Conservation (phyloP, 2,329 filamentous ascomycete genomes). For the Ophiostoma quercus region DNA sequence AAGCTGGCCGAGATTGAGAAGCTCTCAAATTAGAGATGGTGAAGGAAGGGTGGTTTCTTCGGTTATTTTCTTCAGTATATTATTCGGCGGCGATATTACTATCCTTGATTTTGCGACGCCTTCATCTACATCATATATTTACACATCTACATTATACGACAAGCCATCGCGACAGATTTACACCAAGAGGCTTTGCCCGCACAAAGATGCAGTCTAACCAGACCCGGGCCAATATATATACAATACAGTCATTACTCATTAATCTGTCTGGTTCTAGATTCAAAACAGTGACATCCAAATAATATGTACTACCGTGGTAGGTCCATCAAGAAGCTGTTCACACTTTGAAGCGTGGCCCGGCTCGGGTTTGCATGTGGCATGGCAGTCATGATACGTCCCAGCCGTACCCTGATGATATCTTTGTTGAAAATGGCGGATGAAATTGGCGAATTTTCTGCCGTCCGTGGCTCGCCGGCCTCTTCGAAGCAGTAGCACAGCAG, state of each 20-base stretch:
- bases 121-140: not conserved
- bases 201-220: not conserved
- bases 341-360: constrained; percentile 77
- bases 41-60: not conserved
- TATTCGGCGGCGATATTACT: not conserved
- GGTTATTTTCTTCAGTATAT: not conserved
- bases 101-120: not conserved
- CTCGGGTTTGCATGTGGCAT: constrained; percentile 79
- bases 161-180: too few relatives aligned
- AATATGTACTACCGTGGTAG: constrained; percentile 31
- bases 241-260: constrained; percentile 13
- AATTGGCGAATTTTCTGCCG: constrained; percentile 23
- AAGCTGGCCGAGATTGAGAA: constrained; percentile 45
- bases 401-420: constrained; percentile 64
- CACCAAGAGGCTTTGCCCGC: not conserved
- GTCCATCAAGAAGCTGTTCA: constrained; percentile 84
- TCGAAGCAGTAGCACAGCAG: constrained; percentile 69
- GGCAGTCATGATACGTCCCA: constrained; percentile 77
- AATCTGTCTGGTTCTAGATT: not conserved
- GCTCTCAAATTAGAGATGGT: constrained; percentile 26
- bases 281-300: not conserved
- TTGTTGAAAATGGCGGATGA: constrained; percentile 55
- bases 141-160: not conserved
- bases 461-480: constrained; percentile 37
- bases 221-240: not conserved